phyloP scores from a whole-genome alignment of 2,329 filamentous ascomycete genomes.

The Nothophoma quercina region DNA sequence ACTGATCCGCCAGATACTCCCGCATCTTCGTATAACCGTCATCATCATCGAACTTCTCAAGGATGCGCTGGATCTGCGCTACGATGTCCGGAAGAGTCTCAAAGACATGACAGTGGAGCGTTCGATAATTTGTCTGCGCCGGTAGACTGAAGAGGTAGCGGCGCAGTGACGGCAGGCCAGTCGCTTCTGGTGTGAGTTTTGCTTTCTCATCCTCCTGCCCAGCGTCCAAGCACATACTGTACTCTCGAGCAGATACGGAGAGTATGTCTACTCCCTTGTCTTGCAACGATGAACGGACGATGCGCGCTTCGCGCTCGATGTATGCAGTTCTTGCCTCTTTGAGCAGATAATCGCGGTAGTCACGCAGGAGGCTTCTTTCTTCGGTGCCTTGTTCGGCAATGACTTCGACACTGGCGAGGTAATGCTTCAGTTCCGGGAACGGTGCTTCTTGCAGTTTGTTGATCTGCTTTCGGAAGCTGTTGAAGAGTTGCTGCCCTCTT shows the following conservation, averaged over 20 bases:
- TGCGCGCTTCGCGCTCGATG: conserved; percentile 9
- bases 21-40: conserved; percentile 15
- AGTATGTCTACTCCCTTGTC: conserved; percentile 4
- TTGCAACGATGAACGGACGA: conserved; percentile 1
- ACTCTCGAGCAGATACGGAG: conserved; percentile 9
- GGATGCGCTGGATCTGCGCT: neutral
- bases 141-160: conserved; percentile 11
- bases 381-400: neutral
- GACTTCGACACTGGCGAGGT: neutral
- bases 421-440: neutral
- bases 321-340: conserved; percentile 4
- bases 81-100: conserved; percentile 9
- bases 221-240: neutral
- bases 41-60: conserved; percentile 13
- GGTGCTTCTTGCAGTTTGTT: neutral
- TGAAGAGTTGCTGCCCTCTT: neutral
- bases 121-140: conserved; percentile 8
- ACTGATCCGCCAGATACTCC: neutral
- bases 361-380: neutral
- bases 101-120: conserved; percentile 15
- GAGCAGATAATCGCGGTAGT: neutral
- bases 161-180: conserved; percentile 12
- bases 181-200: neutral
- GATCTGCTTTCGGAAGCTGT: neutral
- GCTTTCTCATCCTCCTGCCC: neutral